Percentiles rank a stretch among this genome's conserved stretches.
These are phyloP conservation scores for Claviceps pusilla DNA, from an alignment of 2,329 filamentous ascomycete genomes.

Conservation along the genomic window DNA sequence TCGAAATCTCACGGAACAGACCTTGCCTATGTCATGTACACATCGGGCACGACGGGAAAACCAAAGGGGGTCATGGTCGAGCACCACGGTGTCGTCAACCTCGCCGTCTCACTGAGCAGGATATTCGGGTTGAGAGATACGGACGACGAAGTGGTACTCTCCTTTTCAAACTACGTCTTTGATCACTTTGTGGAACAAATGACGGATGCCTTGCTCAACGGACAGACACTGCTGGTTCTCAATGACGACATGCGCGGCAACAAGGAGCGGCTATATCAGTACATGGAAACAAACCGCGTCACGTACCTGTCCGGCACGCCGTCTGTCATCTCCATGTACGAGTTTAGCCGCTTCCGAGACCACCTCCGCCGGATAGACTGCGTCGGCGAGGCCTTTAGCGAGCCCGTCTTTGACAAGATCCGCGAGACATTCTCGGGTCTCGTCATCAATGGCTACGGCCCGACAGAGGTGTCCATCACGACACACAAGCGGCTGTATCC, in stretches of 20 bases:
- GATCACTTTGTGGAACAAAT: constrained; percentile 1
- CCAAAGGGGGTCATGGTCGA: constrained; percentile 28
- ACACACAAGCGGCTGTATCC: neutral
- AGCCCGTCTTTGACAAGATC: constrained; percentile 4
- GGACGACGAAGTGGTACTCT: constrained; percentile 2
- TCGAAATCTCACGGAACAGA: neutral
- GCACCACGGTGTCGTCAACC: constrained; percentile 2
- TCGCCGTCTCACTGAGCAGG: neutral
- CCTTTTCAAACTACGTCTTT: constrained; percentile 2
- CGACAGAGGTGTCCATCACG: constrained; percentile 5
- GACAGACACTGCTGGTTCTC: neutral
- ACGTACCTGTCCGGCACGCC: constrained; percentile 1
- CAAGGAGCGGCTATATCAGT: neutral
- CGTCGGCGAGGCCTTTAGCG: neutral
- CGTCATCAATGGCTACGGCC: constrained; percentile 7
- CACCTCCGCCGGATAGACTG: neutral
- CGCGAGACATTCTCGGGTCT: constrained; percentile 5
- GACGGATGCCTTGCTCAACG: neutral
- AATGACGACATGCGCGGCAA: neutral
- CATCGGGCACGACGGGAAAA: constrained; percentile 33
- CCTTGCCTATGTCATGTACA: constrained; percentile 25
- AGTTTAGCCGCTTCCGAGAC: neutral
- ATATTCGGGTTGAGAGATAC: neutral
- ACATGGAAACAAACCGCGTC: neutral
- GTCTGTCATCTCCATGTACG: neutral